A percentile compares a stretch with the other conserved stretches of the same genome.
Evolutionary conservation across 1,284 basidiomycete species (phyloP).

Genomic region (Austroboletus rostrupii): DNA sequence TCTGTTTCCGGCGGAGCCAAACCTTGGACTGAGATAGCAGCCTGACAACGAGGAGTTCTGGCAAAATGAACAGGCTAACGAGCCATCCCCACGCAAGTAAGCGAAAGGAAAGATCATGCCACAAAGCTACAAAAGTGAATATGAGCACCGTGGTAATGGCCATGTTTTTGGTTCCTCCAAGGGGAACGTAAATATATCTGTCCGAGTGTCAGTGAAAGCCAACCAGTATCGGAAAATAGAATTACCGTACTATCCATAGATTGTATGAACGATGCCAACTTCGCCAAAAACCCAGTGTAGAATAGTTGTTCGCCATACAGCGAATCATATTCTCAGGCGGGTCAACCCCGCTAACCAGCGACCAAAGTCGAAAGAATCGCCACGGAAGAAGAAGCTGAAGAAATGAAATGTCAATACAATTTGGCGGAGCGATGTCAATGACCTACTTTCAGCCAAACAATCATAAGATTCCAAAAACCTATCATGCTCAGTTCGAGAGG

Average conservation of each 20-base stretch:
- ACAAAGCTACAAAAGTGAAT: constrained; percentile 98
- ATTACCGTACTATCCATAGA: constrained; percentile 86
- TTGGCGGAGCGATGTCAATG: neutral
- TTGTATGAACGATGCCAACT: constrained; percentile 97
- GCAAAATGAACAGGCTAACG: constrained; percentile 85
- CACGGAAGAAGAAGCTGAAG: constrained; percentile 88
- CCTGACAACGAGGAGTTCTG: constrained; percentile 70
- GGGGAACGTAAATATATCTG: constrained; percentile 93
- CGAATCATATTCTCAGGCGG: constrained; percentile 98
- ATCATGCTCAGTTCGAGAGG: constrained; percentile 88
- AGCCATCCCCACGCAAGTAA: constrained; percentile 98
- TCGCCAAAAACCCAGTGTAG: constrained; percentile 90
- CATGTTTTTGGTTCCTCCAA: constrained; percentile 75
- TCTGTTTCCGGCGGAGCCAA: constrained; percentile 13
- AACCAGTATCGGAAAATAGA: constrained; percentile 8
- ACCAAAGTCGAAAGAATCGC: constrained; percentile 97
- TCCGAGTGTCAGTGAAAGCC: neutral
- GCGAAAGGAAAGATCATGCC: constrained; percentile 92
- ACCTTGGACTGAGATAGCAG: constrained; percentile 67
- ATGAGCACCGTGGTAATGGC: constrained; percentile 74
- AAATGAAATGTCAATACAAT: neutral
- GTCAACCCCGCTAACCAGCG: constrained; percentile 84
- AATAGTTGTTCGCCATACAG: constrained; percentile 99
- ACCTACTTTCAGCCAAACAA: constrained; percentile 93
- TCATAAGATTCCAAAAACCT: constrained; percentile 95